A percentile compares a stretch with the other conserved stretches of the same genome.
Conservation (phyloP, 495 filamentous ascomycete genomes). For the Elaphomyces granulatus region DNA sequence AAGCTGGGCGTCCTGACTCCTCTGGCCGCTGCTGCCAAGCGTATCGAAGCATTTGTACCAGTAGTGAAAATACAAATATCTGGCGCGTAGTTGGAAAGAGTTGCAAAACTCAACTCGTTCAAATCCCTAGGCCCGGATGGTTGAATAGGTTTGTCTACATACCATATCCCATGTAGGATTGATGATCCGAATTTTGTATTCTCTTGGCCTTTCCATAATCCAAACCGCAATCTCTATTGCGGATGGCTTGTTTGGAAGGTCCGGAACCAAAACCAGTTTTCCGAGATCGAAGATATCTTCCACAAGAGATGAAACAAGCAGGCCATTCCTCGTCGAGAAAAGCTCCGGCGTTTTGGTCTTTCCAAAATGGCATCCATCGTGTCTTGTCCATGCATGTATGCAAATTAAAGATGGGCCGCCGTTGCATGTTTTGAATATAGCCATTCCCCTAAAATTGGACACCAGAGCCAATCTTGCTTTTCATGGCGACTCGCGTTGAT, state of each 20-base stretch:
- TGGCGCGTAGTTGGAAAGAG: slow-evolving; percentile 7
- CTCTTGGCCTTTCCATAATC: slow-evolving; percentile 3
- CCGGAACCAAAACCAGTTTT: slow-evolving; percentile 10
- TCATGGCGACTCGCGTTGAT: too few relatives aligned
- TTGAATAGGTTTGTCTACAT: slow-evolving; percentile 1
- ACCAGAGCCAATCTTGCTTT: background rate
- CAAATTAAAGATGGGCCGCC: slow-evolving; percentile 7
- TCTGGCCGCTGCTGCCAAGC: slow-evolving; percentile 2
- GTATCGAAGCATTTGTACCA: slow-evolving; percentile 10
- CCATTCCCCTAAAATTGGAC: background rate
- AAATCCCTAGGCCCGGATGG: slow-evolving; percentile 5
- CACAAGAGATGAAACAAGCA: slow-evolving; percentile 1
- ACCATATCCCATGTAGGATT: slow-evolving; percentile 1
- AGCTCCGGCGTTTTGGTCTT: slow-evolving; percentile 6
- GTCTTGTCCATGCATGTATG: slow-evolving; percentile 7
- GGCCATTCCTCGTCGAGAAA: slow-evolving; percentile 9
- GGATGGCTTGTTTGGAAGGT: slow-evolving; percentile 3
- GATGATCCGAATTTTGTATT: slow-evolving; percentile 10
- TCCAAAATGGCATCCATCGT: slow-evolving; percentile 10
- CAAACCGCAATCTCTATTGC: slow-evolving; percentile 5
- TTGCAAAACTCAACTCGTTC: slow-evolving; percentile 8
- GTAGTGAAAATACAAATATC: slow-evolving; percentile 15
- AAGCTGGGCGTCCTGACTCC: background rate
- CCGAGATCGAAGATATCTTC: slow-evolving; percentile 8
- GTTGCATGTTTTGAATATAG: background rate